Conservation (phyloP, 257 asterid species). For the Capsicum chinense region DNA sequence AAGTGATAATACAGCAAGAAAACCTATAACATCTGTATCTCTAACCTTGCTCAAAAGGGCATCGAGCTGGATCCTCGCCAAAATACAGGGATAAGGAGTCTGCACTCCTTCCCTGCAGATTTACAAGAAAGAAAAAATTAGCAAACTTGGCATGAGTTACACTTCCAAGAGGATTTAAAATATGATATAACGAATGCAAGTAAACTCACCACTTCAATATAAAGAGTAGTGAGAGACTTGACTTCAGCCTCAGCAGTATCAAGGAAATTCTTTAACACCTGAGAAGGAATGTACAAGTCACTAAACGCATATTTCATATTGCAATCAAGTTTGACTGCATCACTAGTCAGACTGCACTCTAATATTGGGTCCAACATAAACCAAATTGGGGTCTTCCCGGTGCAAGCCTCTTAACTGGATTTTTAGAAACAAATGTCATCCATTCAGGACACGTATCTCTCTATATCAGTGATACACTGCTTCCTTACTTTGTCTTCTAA, state of each 20-base stretch:
- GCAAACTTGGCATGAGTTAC: background rate
- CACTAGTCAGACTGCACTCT: background rate
- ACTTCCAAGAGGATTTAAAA: background rate
- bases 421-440: background rate
- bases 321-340: conserved; percentile 7
- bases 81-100: conserved; percentile 89
- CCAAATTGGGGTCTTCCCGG: background rate
- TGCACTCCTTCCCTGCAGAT: conserved; percentile 92
- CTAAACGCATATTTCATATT: conserved; percentile 28
- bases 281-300: conserved; percentile 39
- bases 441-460: background rate
- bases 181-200: background rate
- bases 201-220: conserved; percentile 90
- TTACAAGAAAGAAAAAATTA: background rate
- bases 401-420: background rate
- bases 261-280: conserved; percentile 89
- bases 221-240: conserved; percentile 84
- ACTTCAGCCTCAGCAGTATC: conserved; percentile 93
- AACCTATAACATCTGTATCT: background rate
- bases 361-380: conserved; percentile 2
- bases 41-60: conserved; percentile 97
- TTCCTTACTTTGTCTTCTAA: conserved; percentile 21
- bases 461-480: background rate
- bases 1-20: background rate
- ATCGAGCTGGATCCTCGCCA: conserved; percentile 99